phyloP scores from a whole-genome alignment of 1,284 basidiomycete genomes.

The Exobasidium cylindrosporum region DNA sequence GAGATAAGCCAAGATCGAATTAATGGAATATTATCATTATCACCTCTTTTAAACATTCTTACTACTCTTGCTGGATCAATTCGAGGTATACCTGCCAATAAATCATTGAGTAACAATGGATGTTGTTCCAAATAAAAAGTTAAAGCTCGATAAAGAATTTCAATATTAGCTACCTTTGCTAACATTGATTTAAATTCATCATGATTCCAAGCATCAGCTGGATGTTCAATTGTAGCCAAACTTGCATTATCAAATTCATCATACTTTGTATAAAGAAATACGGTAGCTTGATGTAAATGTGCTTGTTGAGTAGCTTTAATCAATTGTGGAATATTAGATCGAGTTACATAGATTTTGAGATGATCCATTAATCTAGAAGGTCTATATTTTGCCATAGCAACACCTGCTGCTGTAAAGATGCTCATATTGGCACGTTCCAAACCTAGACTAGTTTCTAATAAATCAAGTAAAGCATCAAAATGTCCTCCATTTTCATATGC shows the following conservation, averaged over 20 bases:
- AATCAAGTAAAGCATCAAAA: constrained; percentile 87
- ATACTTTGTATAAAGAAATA: constrained; percentile 97
- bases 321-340: constrained; percentile 94
- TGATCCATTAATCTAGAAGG: constrained; percentile 99
- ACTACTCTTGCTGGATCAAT: constrained; percentile 94
- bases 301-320: constrained; percentile 91
- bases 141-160: constrained; percentile 84
- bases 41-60: constrained; percentile 76
- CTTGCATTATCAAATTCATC: constrained; percentile 96
- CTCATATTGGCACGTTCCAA: constrained; percentile 88
- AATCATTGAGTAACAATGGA: constrained; percentile 85
- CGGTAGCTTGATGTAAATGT: constrained; percentile 97
- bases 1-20: constrained; percentile 94
- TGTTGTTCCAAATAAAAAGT: constrained; percentile 77
- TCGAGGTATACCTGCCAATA: constrained; percentile 73
- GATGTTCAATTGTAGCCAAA: constrained; percentile 94
- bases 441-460: constrained; percentile 88
- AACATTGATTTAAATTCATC: constrained; percentile 72
- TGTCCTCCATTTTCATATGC: constrained; percentile 87
- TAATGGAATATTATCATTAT: constrained; percentile 91
- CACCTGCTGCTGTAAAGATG: constrained; percentile 85
- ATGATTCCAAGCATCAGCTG: constrained; percentile 96
- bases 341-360: constrained; percentile 92
- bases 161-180: constrained; percentile 79
- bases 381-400: constrained; percentile 92